These are phyloP conservation scores for Camillea tinctor DNA, from an alignment of 2,329 filamentous ascomycete species.

Conservation along the genomic window DNA sequence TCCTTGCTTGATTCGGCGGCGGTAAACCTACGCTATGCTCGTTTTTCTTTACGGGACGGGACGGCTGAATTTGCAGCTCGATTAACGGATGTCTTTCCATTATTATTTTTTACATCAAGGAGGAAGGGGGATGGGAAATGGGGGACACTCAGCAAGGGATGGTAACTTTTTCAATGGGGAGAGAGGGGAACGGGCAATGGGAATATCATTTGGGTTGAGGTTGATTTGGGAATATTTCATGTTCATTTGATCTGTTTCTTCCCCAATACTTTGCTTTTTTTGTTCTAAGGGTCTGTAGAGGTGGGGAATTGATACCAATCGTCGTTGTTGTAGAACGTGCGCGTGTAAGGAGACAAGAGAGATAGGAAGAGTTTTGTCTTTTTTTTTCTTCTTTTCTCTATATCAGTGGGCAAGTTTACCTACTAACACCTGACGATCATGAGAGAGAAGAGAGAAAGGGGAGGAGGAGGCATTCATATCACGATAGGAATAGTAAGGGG, in stretches of 20 bases:
- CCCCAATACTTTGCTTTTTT: constrained; percentile 2
- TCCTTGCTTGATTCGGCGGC: neutral
- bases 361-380: no score
- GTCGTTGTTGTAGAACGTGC: constrained; percentile 17
- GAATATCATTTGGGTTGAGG: neutral
- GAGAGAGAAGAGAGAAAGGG: no score
- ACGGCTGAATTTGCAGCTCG: neutral
- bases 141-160: no score
- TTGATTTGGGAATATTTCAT: neutral
- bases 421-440: no score
- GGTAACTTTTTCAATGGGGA: neutral
- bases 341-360: constrained; percentile 1
- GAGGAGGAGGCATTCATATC: no score
- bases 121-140: no score
- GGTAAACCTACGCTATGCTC: neutral
- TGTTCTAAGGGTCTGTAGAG: constrained; percentile 15
- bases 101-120: neutral
- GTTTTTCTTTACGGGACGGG: neutral
- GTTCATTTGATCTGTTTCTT: constrained; percentile 6
- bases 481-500: no score
- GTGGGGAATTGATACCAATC: constrained; percentile 23
- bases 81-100: neutral
- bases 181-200: neutral
- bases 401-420: neutral
- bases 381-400: no score